These are phyloP conservation scores for Alternaria infectoria DNA, from an alignment of 2,329 filamentous ascomycete genomes.

Conservation along the genomic window DNA sequence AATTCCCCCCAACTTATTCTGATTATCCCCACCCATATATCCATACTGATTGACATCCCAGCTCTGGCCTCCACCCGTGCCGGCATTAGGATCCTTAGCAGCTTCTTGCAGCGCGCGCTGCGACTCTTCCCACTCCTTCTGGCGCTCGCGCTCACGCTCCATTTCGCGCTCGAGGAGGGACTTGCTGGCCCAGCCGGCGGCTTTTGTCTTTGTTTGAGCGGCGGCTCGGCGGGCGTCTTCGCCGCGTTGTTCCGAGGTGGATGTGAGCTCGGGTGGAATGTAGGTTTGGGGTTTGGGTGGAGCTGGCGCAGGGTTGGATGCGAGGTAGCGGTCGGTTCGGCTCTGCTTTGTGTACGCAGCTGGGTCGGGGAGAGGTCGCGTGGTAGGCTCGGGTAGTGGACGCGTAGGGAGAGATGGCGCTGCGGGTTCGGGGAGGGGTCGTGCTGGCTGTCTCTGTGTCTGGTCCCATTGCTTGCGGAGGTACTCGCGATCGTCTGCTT, in stretches of 20 bases:
- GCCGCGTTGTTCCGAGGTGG: constrained; percentile 66
- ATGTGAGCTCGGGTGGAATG: constrained; percentile 60
- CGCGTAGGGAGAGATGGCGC: constrained; percentile 49
- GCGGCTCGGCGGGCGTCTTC: constrained; percentile 67
- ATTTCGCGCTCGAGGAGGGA: constrained; percentile 79
- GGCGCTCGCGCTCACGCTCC: constrained; percentile 77
- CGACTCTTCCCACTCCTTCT: constrained; percentile 79
- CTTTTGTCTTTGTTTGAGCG: constrained; percentile 66
- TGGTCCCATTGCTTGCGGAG: constrained; percentile 64
- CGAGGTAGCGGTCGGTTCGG: constrained; percentile 65
- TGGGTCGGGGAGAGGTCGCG: constrained; percentile 44
- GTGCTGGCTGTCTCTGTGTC: constrained; percentile 42
- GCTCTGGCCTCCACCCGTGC: constrained; percentile 69
- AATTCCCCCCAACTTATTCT: constrained; percentile 68
- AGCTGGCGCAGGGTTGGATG: constrained; percentile 60
- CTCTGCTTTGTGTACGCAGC: constrained; percentile 40
- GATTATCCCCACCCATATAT: constrained; percentile 75
- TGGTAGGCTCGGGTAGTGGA: constrained; percentile 54
- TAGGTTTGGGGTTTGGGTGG: constrained; percentile 50
- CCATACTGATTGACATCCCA: constrained; percentile 83
- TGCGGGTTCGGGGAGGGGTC: constrained; percentile 43
- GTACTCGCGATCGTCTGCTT: constrained; percentile 67
- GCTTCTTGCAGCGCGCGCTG: constrained; percentile 69
- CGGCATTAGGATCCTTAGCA: constrained; percentile 62
- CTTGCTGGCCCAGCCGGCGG: constrained; percentile 69